These are phyloP conservation scores for Rhodotorula sp. DNA, from an alignment of 1,284 basidiomycete species.

Conservation along the genomic window DNA sequence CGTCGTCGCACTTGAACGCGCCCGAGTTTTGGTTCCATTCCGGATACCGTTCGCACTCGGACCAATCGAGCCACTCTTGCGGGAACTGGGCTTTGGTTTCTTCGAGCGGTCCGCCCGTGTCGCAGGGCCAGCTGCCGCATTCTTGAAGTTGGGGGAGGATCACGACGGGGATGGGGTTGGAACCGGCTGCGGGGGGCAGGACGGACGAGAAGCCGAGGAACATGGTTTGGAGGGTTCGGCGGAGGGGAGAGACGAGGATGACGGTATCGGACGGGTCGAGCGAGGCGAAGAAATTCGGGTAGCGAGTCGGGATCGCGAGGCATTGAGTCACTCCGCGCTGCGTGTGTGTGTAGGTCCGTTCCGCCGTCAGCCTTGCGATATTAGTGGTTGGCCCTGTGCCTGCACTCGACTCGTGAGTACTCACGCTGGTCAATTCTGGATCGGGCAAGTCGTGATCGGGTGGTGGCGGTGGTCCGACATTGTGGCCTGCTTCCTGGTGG, in stretches of 20 bases:
- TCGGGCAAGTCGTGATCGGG: conserved; percentile 23
- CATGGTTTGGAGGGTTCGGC: conserved; percentile 35
- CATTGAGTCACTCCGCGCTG: conserved; percentile 27
- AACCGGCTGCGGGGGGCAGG: conserved; percentile 8
- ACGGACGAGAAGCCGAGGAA: conserved; percentile 29
- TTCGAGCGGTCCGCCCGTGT: conserved; percentile 27
- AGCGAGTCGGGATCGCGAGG: conserved; percentile 17
- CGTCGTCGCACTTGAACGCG: conserved; percentile 23
- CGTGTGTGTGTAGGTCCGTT: neutral
- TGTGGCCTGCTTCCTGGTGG: conserved; percentile 31
- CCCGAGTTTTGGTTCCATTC: conserved; percentile 40
- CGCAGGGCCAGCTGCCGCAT: conserved; percentile 34
- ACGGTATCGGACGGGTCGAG: conserved; percentile 22
- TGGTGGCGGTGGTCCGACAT: conserved; percentile 29
- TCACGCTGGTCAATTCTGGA: conserved; percentile 22
- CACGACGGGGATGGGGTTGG: conserved; percentile 13
- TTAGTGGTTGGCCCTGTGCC: neutral
- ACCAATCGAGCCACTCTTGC: conserved; percentile 33
- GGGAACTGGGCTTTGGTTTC: conserved; percentile 22
- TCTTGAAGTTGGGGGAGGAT: conserved; percentile 38
- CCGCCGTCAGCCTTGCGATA: no score
- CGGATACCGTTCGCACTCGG: conserved; percentile 11
- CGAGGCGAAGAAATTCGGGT: conserved; percentile 33
- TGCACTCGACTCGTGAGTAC: neutral
- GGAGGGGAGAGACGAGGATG: conserved; percentile 31